A percentile compares a stretch with the other conserved stretches of the same genome.
These are phyloP conservation scores for Nyssa sinensis DNA, from an alignment of 148 eudicot genomes.

Conservation along the genomic window DNA sequence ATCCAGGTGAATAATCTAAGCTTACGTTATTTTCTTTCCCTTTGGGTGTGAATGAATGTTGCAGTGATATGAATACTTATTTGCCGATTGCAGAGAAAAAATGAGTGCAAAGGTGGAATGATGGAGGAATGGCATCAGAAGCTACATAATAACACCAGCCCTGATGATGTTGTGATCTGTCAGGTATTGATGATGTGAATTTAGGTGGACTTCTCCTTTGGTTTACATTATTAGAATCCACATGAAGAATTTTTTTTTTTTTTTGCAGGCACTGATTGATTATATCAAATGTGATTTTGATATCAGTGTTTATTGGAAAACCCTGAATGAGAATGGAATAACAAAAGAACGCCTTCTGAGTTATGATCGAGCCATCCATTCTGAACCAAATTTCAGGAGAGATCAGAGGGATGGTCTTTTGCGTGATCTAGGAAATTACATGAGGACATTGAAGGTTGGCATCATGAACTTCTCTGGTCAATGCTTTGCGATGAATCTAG, in stretches of 20 bases:
- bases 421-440: conserved; percentile 86
- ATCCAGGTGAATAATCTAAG: conserved; percentile 57
- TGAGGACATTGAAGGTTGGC: conserved; percentile 92
- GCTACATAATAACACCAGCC: conserved; percentile 97
- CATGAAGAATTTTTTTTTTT: conserved; percentile 23
- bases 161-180: conserved; percentile 97
- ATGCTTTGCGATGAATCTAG: conserved; percentile 9
- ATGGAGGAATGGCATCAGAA: conserved; percentile 99
- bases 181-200: conserved; percentile 63
- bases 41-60: conserved; percentile 11
- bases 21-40: conserved; percentile 24
- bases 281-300: conserved; percentile 85
- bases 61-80: conserved; percentile 1
- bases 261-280: conserved; percentile 76
- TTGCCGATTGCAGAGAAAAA: conserved; percentile 66
- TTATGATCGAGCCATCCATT: conserved; percentile 94
- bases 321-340: conserved; percentile 87
- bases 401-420: conserved; percentile 95
- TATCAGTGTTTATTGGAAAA: conserved; percentile 84
- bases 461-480: not conserved
- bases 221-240: not conserved
- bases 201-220: conserved; percentile 15
- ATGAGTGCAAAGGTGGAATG: conserved; percentile 92
- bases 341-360: conserved; percentile 96
- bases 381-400: conserved; percentile 76